Conservation (phyloP, 2,329 filamentous ascomycete genomes). For the Herpotrichia juniperi region DNA sequence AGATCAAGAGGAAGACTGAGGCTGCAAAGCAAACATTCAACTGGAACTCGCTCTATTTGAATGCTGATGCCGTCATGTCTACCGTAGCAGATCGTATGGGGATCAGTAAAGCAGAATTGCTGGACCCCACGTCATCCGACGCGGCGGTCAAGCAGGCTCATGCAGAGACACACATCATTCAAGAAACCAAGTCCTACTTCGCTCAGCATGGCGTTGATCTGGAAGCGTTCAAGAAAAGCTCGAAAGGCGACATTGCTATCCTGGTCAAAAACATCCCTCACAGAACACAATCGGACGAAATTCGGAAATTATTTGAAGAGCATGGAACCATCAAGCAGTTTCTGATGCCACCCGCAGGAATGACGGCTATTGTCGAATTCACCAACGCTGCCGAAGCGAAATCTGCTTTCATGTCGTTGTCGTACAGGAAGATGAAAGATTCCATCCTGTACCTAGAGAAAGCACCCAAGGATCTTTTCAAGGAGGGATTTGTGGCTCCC, state of each 20-base stretch:
- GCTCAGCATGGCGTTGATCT: conserved; percentile 86
- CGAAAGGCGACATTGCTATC: conserved; percentile 85
- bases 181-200: conserved; percentile 95
- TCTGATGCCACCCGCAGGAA: conserved; percentile 89
- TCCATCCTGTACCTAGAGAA: conserved; percentile 93
- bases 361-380: conserved; percentile 93
- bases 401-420: conserved; percentile 80
- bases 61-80: conserved; percentile 85
- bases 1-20: conserved; percentile 83
- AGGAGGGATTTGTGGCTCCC: conserved; percentile 28
- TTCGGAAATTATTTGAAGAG: conserved; percentile 82
- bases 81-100: conserved; percentile 87
- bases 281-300: conserved; percentile 77
- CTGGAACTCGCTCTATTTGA: conserved; percentile 99
- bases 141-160: conserved; percentile 96
- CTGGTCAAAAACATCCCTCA: conserved; percentile 95
- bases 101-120: conserved; percentile 85
- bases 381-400: conserved; percentile 78
- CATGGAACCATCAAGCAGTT: conserved; percentile 82
- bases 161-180: conserved; percentile 93
- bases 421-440: conserved; percentile 89
- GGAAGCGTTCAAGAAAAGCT: conserved; percentile 84
- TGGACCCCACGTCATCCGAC: conserved; percentile 95
- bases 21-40: conserved; percentile 82
- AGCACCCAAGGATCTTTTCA: conserved; percentile 83